Evolutionary conservation across 768 basidiomycete genomes (phyloP), one percentile per base, ranked within the genome.

Genomic region (Cubamyces sp.): DNA sequence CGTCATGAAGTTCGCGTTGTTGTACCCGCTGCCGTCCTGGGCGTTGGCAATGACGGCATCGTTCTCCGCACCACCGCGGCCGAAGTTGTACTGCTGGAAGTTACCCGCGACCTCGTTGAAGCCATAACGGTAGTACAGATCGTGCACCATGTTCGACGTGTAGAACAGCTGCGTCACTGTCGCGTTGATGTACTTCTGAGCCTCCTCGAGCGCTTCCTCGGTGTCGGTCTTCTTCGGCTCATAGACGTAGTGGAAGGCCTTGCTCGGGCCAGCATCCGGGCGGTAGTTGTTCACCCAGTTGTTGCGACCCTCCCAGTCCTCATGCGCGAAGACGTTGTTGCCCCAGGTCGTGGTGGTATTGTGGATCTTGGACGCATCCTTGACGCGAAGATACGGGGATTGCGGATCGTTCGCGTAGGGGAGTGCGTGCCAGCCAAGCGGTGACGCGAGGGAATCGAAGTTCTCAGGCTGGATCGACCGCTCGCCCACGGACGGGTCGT

Each of bases 31-130:
- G 42, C 96, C 96, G 67, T 98, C 96, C 75, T 98, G 94, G 1
- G 96, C 96, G 69, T 96, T 96, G 56, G 91, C 86, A 62, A 97
- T 94, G 60, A 99, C 92, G 34, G 87, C 94, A 66, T 99, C 95
- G 64, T 85, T 85, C 70, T 94, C 94, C 56, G 76, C 75, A 21
- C 96, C 96, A 26, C 96, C 96, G 42, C 87, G 86, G 0, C 87
- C 95, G 69, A 96, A 96, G 85, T 98, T 98, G 82, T 92, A 84
- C 70, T 95, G 93, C 76, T 99, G 96, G 89, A 98, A 99, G 82
- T 99, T 98, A 15, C 96, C 96, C 1, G 91, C 77, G 9, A 81
- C 80, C 74, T 98, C 96, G 70, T 91, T 91, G 75, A 99, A 99
- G 19, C 96, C 96, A 47, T 66, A 84, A 76, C 90, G 83, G 73